These are phyloP conservation scores for Quercus gilva DNA, from an alignment of 306 rosid species.

Conservation along the genomic window DNA sequence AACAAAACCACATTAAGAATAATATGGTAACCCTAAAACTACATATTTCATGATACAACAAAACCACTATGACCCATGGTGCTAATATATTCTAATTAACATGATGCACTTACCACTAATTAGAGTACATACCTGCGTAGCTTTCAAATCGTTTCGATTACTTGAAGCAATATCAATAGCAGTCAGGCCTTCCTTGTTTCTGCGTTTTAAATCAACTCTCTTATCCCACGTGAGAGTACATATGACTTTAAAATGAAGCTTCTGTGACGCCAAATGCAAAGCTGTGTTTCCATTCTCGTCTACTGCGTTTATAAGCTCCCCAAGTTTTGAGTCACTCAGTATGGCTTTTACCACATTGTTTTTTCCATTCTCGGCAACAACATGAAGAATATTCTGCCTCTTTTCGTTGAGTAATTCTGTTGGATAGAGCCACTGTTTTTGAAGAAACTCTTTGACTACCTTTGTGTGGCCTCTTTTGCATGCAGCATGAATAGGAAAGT, in stretches of 20 bases:
- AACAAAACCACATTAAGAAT: no score
- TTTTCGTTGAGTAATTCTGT: not conserved
- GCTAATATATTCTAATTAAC: no score
- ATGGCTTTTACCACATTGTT: not conserved
- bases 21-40: no score
- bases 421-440: not conserved
- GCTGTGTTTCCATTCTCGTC: conserved; percentile 26
- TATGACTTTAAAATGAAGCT: not conserved
- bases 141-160: no score
- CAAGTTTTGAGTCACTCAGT: not conserved
- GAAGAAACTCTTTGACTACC: not conserved
- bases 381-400: conserved; percentile 25
- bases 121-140: no score
- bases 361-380: conserved; percentile 11
- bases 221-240: not conserved
- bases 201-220: not conserved
- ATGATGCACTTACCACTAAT: no score
- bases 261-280: conserved; percentile 19
- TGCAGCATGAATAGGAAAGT: conserved; percentile 20
- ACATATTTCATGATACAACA: no score
- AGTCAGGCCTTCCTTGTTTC: not conserved
- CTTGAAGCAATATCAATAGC: not conserved
- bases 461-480: not conserved
- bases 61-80: no score
- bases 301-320: not conserved